Percentiles rank a stretch among this genome's conserved stretches.
These are phyloP conservation scores for Scytalidium lignicola DNA, from an alignment of 2,329 filamentous ascomycete species.

Conservation along the genomic window DNA sequence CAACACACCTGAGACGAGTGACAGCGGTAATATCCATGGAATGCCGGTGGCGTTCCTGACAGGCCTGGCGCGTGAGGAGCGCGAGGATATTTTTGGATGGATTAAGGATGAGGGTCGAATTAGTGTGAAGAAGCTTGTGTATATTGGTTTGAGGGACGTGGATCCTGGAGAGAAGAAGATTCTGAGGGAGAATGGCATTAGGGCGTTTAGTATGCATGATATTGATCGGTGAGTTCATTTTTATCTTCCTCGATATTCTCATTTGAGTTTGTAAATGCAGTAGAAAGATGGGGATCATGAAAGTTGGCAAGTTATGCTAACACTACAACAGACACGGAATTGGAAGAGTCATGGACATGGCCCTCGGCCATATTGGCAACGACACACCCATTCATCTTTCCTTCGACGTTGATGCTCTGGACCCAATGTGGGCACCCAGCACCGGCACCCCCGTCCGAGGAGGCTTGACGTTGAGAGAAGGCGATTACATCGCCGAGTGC, in stretches of 20 bases:
- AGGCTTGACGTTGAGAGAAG: conserved; percentile 87
- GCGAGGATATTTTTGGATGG: conserved; percentile 86
- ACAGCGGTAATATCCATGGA: conserved; percentile 91
- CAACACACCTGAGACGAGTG: conserved; percentile 88
- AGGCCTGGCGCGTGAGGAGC: conserved; percentile 71
- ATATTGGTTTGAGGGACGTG: conserved; percentile 92
- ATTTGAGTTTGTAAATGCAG: too few species aligned
- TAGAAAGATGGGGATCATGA: background rate
- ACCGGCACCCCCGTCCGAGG: conserved; percentile 94
- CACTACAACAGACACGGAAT: conserved; percentile 69
- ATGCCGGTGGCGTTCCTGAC: conserved; percentile 95
- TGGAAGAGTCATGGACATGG: conserved; percentile 95
- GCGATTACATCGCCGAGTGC: conserved; percentile 91
- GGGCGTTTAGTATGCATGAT: conserved; percentile 98
- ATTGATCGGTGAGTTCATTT: conserved; percentile 66
- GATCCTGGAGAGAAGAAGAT: conserved; percentile 93
- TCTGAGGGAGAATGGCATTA: conserved; percentile 81
- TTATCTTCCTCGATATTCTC: background rate
- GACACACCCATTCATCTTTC: conserved; percentile 97
- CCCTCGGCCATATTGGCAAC: conserved; percentile 87
- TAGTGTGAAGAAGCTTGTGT: conserved; percentile 82
- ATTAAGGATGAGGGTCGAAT: conserved; percentile 64
- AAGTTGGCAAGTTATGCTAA: background rate
- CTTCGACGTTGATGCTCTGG: conserved; percentile 94
- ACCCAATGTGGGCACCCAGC: conserved; percentile 93